A percentile compares a stretch with the other conserved stretches of the same genome.
phyloP scores from a whole-genome alignment of 139 green algal species.

The Coccomyxa sp. region DNA sequence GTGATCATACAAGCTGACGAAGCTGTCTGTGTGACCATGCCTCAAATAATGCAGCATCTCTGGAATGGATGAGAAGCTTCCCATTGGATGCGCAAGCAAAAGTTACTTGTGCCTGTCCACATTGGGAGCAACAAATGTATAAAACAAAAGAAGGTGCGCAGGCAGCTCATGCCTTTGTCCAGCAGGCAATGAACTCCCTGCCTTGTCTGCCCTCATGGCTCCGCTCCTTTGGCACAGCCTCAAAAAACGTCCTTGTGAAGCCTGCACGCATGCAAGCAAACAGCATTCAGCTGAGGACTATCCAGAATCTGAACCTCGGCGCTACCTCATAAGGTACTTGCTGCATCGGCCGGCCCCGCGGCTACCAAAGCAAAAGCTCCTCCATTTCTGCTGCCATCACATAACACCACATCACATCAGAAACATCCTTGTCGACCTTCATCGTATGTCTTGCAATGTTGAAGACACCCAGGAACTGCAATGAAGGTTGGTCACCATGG shows the following conservation, averaged over 20 bases:
- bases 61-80: neutral
- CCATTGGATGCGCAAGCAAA: neutral
- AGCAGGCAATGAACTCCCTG: conserved; percentile 35
- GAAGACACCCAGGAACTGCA: neutral
- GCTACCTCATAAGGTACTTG: neutral
- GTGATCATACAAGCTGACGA: too few relatives aligned
- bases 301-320: neutral
- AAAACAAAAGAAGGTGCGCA: neutral
- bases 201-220: conserved; percentile 34
- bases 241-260: conserved; percentile 29
- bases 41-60: neutral
- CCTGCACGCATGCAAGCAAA: conserved; percentile 17
- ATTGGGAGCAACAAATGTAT: neutral
- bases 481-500: conserved; percentile 3
- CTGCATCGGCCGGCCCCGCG: neutral
- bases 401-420: neutral
- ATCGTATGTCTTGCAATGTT: neutral
- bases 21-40: neutral
- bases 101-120: neutral
- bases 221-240: conserved; percentile 28
- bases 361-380: neutral
- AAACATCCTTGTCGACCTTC: neutral
- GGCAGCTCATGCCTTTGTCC: neutral
- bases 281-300: neutral
- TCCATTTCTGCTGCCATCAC: neutral